Base-by-base conservation (phyloP, 2,329 filamentous ascomycete genomes). In the Cordyceps farinosa region DNA sequence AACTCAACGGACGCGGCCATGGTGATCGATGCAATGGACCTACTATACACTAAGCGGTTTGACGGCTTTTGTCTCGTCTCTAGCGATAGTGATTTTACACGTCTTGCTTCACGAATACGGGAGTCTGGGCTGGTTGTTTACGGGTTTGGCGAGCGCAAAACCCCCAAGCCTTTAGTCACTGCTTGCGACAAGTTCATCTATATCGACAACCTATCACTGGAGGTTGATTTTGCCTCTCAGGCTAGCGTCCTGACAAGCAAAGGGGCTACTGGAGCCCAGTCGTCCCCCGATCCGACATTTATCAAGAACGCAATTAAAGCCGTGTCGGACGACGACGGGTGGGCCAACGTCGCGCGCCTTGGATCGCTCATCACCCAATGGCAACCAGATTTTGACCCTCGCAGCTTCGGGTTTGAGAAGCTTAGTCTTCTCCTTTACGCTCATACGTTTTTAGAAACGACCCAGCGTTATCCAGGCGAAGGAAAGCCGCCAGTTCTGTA, bases 21-120 rank as follows among this genome's bases (percentile, higher is more conserved):
- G 73, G 69, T 76, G 2, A 76, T 76, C 42, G 74, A 76, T 48
- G 74, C 74, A 36, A 76, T 76, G 74, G 74, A 76, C 61, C 67
- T 76, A 11, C 62, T 76, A 1, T 74, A 76, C 52, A 66, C 73
- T 0, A 67, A 69, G 44, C 68, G 68, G 5, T 74, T 74, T 38
- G 69, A 72, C 42, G 73, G 71, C 17, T 76, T 76, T 58, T 75
- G 73, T 5, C 65, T 75, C 42, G 69, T 75, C 1, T 75, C 73
- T 0, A 76, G 72, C 60, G 72, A 75, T 57, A 76, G 73, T 62
- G 74, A 76, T 64, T 76, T 76, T 22, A 75, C 74, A 4, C 68
- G 73, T 0, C 68, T 76, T 1, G 74, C 74, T 1, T 70, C 71
- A 0, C 67, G 74, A 1, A 76, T 76, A 36, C 70, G 74, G 0